Evolutionary conservation across 176 grass and related monocot genomes (phyloP).

Genomic region (Avena atlantica): DNA sequence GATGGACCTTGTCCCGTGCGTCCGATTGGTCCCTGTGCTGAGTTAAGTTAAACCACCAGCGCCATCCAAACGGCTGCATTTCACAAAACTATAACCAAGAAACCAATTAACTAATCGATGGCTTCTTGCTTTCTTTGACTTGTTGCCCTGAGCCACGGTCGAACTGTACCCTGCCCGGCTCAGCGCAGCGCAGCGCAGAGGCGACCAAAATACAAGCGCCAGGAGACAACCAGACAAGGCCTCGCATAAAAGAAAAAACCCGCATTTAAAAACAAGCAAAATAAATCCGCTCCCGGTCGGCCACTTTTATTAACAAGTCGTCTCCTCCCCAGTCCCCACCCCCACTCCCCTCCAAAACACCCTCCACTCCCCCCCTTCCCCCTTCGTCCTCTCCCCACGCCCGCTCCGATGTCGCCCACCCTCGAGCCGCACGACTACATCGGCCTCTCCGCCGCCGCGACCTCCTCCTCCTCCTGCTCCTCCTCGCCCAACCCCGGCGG

Average conservation of each 20-base stretch:
- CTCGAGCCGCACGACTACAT: slow-evolving; percentile 63
- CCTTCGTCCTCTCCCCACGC: background rate
- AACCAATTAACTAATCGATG: background rate
- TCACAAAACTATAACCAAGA: background rate
- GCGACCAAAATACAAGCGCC: slow-evolving; percentile 4
- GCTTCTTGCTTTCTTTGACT: slow-evolving; percentile 9
- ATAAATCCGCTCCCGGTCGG: slow-evolving; percentile 58
- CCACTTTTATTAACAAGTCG: slow-evolving; percentile 53
- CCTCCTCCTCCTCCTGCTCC: slow-evolving; percentile 40
- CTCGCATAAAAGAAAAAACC: slow-evolving; percentile 15
- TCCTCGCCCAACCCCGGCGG: slow-evolving; percentile 31
- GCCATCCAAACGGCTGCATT: background rate
- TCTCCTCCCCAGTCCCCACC: background rate
- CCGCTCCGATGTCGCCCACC: slow-evolving; percentile 51
- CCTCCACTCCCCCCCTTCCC: background rate
- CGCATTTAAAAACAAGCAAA: background rate
- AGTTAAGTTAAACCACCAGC: background rate
- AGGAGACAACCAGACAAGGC: slow-evolving; percentile 47
- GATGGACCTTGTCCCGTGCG: background rate
- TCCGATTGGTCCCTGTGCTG: background rate
- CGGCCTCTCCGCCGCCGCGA: slow-evolving; percentile 55
- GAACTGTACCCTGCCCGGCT: background rate
- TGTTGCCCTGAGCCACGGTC: background rate
- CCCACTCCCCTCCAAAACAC: slow-evolving; percentile 26
- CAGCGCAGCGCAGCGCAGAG: background rate